Base-by-base conservation (phyloP, 2,329 filamentous ascomycete genomes). In the Emmonsiellopsis sp. region DNA sequence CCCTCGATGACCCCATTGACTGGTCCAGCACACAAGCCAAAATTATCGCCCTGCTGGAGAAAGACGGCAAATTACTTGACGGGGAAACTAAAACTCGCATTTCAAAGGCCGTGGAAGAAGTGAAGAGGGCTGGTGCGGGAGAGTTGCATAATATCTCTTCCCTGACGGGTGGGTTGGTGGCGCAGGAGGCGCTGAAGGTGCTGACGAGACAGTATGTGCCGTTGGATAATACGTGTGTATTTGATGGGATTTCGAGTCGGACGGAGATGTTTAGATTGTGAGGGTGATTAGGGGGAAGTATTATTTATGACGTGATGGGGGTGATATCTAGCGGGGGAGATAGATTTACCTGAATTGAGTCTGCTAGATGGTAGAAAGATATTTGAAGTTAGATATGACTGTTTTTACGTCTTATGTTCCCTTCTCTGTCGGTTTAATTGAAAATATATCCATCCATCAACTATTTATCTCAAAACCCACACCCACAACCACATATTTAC, bases 111-210 rank as follows among this genome's bases (percentile, higher is more conserved):
- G 78, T 82, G 1, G 74, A 82, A 55, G 87, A 91, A 68, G 77
- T 89, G 43, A 81, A 85, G 35, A 83, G 94, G 55, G 87, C 89
- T 37, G 84, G 82, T 47, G 88, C 89, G 31, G 87, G 84, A 52
- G 94, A 98, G 69, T 74, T 98, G 55, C 93, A 98, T 74, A 97
- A 96, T 67, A 87, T 94, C 53, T 87, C 91, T 34, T 85, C 91
- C 30, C 73, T 95, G 53, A 86, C 85, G 1, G 94, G 93, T 32
- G 94, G 93, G 2, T 86, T 98, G 75, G 86, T 94, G 47, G 89
- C 92, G n/a, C 94, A 98, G 71, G 93, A 98, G 73, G 82, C 92
- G 58, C 94, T 98, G 73, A 98, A 98, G 67, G 79, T 83, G 5
- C 58, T 77, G 44, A 85, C 82, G n/a, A 76, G 79, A 62, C 82